phyloP scores from a whole-genome alignment of 495 filamentous ascomycete species.

The Astrothelium subdiscretum region DNA sequence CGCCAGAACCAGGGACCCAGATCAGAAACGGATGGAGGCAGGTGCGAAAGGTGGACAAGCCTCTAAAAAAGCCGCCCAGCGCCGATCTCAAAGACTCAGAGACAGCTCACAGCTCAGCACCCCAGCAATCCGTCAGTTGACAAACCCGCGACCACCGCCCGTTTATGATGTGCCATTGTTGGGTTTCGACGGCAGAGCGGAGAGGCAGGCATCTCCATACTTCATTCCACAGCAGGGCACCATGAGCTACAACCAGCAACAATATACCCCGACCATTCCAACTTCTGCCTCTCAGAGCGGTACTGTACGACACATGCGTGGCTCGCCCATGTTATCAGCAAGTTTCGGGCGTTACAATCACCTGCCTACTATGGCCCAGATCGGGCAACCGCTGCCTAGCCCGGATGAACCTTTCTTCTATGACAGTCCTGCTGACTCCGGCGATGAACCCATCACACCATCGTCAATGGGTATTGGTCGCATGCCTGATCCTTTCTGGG shows the following conservation, averaged over 20 bases:
- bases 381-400: neutral
- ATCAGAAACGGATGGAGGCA: conserved; percentile 40
- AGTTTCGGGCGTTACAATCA: neutral
- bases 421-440: conserved; percentile 7
- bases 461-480: conserved; percentile 1
- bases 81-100: conserved; percentile 11
- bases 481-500: neutral
- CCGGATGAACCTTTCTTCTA: conserved; percentile 10
- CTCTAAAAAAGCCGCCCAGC: conserved; percentile 24
- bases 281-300: neutral
- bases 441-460: conserved; percentile 12
- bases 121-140: neutral
- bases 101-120: neutral
- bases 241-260: neutral
- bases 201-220: conserved; percentile 2
- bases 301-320: neutral
- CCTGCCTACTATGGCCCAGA: neutral
- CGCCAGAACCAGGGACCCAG: conserved; percentile 31
- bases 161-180: neutral
- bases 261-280: neutral
- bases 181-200: neutral
- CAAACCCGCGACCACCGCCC: neutral
- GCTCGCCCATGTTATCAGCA: neutral
- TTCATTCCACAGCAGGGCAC: neutral
- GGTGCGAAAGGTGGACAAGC: conserved; percentile 47